These are phyloP conservation scores for Rhodomyrtus psidioides DNA, from an alignment of 441 rosid genomes.

Conservation along the genomic window DNA sequence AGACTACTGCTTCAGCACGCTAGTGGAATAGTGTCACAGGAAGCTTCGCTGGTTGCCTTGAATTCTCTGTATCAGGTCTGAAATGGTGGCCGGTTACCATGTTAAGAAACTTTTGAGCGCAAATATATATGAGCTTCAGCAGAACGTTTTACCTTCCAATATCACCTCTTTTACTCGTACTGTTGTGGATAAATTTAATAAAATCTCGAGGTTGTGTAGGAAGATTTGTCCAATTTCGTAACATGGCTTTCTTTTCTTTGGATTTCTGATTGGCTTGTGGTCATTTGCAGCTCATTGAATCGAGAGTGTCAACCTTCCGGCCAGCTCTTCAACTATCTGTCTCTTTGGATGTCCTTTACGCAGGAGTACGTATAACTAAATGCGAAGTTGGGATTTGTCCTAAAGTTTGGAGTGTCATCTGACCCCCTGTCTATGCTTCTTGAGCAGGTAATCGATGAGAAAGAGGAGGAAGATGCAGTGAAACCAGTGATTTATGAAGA, in stretches of 20 bases:
- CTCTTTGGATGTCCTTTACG: constrained; percentile 46
- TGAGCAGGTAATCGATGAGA: constrained; percentile 44
- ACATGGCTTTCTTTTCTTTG: not conserved
- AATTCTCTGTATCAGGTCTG: constrained; percentile 85
- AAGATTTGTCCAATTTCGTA: not conserved
- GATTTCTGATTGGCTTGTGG: not conserved
- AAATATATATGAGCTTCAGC: not conserved
- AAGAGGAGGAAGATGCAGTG: constrained; percentile 33
- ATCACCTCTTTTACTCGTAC: not conserved
- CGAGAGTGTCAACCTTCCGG: constrained; percentile 59
- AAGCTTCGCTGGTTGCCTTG: constrained; percentile 59
- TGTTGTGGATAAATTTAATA: not conserved
- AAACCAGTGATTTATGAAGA: constrained; percentile 66
- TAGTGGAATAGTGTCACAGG: constrained; percentile 80
- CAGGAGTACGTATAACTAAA: constrained; percentile 23
- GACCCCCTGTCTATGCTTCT: not conserved
- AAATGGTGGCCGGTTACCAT: not conserved
- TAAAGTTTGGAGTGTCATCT: not conserved
- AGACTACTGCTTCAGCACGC: constrained; percentile 76
- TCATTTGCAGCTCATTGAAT: constrained; percentile 67
- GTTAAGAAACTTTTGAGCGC: not conserved
- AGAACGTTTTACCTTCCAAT: not conserved
- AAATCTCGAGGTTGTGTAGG: not conserved
- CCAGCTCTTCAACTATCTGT: constrained; percentile 70
- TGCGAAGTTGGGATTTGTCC: not conserved